Percentiles rank a stretch among this genome's conserved stretches.
These are phyloP conservation scores for Neofusicoccum kwambonambiense DNA, from an alignment of 2,329 filamentous ascomycete genomes.

Conservation along the genomic window DNA sequence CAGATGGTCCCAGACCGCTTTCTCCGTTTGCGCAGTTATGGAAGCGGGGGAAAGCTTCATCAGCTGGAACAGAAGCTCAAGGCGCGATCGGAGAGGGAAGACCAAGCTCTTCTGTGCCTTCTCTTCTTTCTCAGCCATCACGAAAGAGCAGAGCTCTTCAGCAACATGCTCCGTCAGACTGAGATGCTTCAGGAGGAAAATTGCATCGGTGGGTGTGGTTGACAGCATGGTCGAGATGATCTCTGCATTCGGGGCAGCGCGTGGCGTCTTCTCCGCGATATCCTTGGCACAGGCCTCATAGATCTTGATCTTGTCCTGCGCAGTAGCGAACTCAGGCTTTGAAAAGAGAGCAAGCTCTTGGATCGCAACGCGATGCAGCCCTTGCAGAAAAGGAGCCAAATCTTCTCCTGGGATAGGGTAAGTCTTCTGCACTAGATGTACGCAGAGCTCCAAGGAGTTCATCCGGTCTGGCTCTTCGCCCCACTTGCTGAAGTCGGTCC, in stretches of 20 bases:
- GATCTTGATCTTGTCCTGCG: constrained; percentile 60
- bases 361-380: constrained; percentile 64
- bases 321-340: constrained; percentile 48
- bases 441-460: constrained; percentile 54
- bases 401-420: constrained; percentile 58
- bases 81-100: constrained; percentile 38
- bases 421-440: constrained; percentile 71
- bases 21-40: constrained; percentile 62
- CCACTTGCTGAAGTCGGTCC: constrained; percentile 19
- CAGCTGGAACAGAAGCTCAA: constrained; percentile 58
- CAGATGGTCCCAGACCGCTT: constrained; percentile 68
- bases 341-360: constrained; percentile 63
- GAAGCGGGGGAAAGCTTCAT: constrained; percentile 61
- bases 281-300: constrained; percentile 68
- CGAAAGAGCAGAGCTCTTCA: constrained; percentile 40
- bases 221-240: constrained; percentile 41
- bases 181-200: constrained; percentile 28
- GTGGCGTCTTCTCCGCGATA: constrained; percentile 61
- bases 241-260: constrained; percentile 71
- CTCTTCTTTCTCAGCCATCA: constrained; percentile 25
- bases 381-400: constrained; percentile 58
- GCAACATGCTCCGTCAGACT: constrained; percentile 33
- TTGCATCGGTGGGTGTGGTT: constrained; percentile 18
- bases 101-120: constrained; percentile 17
- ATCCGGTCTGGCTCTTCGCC: constrained; percentile 25